Conservation (phyloP, 2,329 filamentous ascomycete genomes). For the Trichoderma sp. region DNA sequence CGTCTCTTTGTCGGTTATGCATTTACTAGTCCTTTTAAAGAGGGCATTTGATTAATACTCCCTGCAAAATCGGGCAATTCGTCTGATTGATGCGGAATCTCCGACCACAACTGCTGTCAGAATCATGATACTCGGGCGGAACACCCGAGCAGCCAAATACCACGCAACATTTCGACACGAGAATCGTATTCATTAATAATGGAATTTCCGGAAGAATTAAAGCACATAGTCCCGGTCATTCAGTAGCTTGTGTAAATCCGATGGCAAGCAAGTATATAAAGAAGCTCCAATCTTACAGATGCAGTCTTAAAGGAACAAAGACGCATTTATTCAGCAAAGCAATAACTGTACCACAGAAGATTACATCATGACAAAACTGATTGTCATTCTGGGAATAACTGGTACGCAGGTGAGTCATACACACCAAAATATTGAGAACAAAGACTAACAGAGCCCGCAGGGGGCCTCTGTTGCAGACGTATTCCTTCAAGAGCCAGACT, state of each 20-base stretch:
- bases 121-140: neutral
- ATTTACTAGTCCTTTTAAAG: rapidly evolving
- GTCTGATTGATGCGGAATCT: neutral
- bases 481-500: too few species aligned
- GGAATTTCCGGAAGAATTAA: neutral
- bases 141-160: neutral
- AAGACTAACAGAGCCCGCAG: too few species aligned
- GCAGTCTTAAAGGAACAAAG: neutral
- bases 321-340: neutral
- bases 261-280: neutral
- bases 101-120: neutral
- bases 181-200: neutral
- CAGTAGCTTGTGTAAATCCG: neutral
- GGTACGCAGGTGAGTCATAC: too few species aligned
- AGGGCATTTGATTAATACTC: rapidly evolving
- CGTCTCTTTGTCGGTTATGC: too few species aligned
- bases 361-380: too few species aligned
- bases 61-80: rapidly evolving
- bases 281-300: neutral
- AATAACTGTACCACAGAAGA: too few species aligned
- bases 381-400: too few species aligned
- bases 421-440: too few species aligned
- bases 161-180: neutral
- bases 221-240: neutral
- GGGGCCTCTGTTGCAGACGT: too few species aligned